These are phyloP conservation scores for Rauvolfia tetraphylla DNA, from an alignment of 257 asterid species.

Conservation along the genomic window DNA sequence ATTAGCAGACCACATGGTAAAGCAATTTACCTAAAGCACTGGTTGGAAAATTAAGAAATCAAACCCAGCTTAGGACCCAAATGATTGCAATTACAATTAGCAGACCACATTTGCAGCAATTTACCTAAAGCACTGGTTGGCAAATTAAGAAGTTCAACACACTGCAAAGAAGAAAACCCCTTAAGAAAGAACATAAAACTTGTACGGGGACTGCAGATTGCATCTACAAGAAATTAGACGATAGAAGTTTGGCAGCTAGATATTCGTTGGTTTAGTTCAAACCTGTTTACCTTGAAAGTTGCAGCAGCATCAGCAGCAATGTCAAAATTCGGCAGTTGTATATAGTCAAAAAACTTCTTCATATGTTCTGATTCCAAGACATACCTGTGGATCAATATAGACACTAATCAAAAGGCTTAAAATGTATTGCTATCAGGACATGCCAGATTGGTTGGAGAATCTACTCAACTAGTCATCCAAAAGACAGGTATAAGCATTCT, in stretches of 20 bases:
- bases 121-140: too few relatives aligned
- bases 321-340: constrained; percentile 48
- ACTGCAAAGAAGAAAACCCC: too few relatives aligned
- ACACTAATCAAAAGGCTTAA: not conserved
- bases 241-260: not conserved
- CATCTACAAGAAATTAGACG: not conserved
- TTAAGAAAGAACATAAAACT: not conserved
- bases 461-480: not conserved
- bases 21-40: not conserved
- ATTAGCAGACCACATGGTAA: not conserved
- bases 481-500: not conserved
- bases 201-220: not conserved
- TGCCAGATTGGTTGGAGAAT: not conserved
- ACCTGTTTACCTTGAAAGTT: constrained; percentile 40
- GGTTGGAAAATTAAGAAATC: too few relatives aligned
- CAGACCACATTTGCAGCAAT: not conserved
- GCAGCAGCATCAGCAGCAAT: constrained; percentile 56
- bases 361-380: constrained; percentile 46
- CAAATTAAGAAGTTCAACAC: too few relatives aligned
- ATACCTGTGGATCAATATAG: constrained; percentile 26
- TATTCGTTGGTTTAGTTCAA: not conserved
- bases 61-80: not conserved
- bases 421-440: not conserved
- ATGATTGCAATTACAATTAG: not conserved
- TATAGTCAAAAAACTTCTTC: constrained; percentile 47